Evolutionary conservation across 306 rosid genomes (phyloP), one percentile per base, ranked within the genome.

Genomic region (Carpinus fangiana): DNA sequence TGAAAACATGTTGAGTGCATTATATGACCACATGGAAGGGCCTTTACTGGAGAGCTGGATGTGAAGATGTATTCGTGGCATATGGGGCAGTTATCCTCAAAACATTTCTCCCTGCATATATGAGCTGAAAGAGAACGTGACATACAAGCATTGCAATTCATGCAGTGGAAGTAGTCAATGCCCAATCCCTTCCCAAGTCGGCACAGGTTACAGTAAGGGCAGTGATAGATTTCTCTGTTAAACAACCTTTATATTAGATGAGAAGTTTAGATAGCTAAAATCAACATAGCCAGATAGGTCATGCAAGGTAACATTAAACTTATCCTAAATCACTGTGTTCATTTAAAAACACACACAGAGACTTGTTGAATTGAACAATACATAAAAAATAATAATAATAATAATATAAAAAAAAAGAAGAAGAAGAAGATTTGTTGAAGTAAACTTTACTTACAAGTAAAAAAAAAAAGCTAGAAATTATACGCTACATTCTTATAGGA

Each of bases 91-190:
- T 95, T 93, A 61, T 87, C 94, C 89, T 91, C 93, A 34, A 95
- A 87, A 72, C 85, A 77, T 86, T 93, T 95, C 80, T 93, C 99
- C 79, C 97, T 88, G 88, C 98, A 95, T 64, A 80, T 74, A 78
- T 93, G 99, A 41, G 70, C 84, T 51, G 89, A 68, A 36, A 95
- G 96, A 56, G 88, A 80, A 50, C 90, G 89, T 23, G 97, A 52
- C 98, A 95, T 90, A 73, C 99, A 95, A 41, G 99, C 99, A 82
- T 95, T 95, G 92, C 99, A 95, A 68, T 82, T 90, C 99, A 95
- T 95, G 82, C 99, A 95, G 77, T 95, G 99, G 85, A 86, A 93
- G 88, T 87, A 95, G 86, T 91, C 98, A 14, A 88, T 86, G 51
- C 99, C 99, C 88, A 95, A 77, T 76, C 99, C 99, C 85, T 89